Evolutionary conservation across 129 eudicot genomes (phyloP), one percentile per base, ranked within the genome.

Genomic region (Arctium minus): DNA sequence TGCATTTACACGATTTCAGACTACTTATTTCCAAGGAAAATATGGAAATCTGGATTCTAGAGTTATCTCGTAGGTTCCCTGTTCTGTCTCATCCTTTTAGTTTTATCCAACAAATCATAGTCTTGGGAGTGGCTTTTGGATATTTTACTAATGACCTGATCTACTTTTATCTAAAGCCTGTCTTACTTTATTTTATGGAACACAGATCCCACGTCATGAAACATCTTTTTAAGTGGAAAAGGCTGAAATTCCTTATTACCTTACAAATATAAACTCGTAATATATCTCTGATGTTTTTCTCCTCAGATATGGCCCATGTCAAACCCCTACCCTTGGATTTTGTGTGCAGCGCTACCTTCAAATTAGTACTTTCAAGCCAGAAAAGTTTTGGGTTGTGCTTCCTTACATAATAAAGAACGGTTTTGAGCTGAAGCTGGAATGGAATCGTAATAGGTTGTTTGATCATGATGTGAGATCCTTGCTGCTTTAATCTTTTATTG

Each of bases 271-370:
- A 29, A 83, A 76, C 60, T 22, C 32, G 2, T 50, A 70, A 77
- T 72, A 70, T 71, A 82, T 82, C 40, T 78, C 72, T 73, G 18
- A 18, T 82, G 15, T 64, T 81, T 82, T 46, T 74, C 6, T 78
- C 83, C 72, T 87, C 96, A 94, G 98, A 71, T 94, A 94, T 86
- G 98, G 97, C 56, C 98, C 98, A 2, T 94, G 98, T 80, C 98
- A 92, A 84, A 94, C 98, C 85, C 98, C 98, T 64, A 94, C 98
- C 15, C 98, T 94, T 85, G 98, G 98, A 50, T 94, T 94, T 86
- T 94, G 98, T 80, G 97, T 94, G 79, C 98, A 94, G 81, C 92
- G 98, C 48, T 90, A 92, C 88, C 89, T 94, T 79, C 93, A 92
- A 79, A 94, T 94, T 74, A 88, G 81, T 79, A 92, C 96, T 40